These are phyloP conservation scores for Patellifolia procumbens DNA, from an alignment of 179 eudicot genomes.

Conservation along the genomic window DNA sequence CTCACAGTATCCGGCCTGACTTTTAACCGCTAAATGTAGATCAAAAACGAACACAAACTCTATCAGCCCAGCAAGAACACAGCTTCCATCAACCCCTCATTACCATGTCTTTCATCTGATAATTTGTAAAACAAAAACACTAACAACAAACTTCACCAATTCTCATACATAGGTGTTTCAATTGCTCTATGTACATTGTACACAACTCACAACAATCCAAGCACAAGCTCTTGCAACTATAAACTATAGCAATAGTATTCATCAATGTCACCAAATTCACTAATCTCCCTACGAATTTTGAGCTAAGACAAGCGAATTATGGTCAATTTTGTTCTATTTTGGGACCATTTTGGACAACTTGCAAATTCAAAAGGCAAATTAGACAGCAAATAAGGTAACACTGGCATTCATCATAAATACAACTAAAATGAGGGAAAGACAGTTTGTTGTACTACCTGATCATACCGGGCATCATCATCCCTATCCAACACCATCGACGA, in stretches of 20 bases:
- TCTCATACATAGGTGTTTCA: not conserved
- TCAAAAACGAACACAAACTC: not conserved
- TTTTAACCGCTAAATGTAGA: not conserved
- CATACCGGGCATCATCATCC: constrained; percentile 51
- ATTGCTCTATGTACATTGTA: not conserved
- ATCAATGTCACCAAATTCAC: too few relatives aligned
- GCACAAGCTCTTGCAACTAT: not conserved
- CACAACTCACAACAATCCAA: not conserved
- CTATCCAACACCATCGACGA: constrained; percentile 68
- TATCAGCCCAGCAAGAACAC: not conserved
- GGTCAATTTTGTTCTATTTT: too few relatives aligned
- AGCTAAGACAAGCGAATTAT: too few relatives aligned
- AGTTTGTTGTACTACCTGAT: constrained; percentile 61
- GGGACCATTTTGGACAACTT: too few relatives aligned
- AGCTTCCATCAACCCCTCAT: not conserved
- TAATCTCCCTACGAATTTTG: too few relatives aligned
- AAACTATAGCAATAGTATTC: not conserved
- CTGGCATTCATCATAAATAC: too few relatives aligned
- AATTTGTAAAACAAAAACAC: not conserved
- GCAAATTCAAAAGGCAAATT: too few relatives aligned
- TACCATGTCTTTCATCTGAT: not conserved
- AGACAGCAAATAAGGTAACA: too few relatives aligned
- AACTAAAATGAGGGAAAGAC: not conserved
- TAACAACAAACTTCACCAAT: not conserved
- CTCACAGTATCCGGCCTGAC: not conserved